phyloP scores from a whole-genome alignment of 164 flowering plant genomes.

The Kingdonia uniflora region DNA sequence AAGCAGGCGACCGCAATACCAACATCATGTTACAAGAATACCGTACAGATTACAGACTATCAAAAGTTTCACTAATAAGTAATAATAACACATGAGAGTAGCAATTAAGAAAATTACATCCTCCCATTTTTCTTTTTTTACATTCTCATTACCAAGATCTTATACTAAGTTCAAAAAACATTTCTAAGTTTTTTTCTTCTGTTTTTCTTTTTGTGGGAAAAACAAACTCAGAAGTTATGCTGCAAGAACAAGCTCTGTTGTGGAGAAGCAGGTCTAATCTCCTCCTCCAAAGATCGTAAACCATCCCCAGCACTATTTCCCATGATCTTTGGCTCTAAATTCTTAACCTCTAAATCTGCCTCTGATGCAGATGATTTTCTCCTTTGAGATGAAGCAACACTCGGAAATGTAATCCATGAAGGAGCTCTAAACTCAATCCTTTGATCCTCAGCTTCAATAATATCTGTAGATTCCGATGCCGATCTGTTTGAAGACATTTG shows the following conservation, averaged over 20 bases:
- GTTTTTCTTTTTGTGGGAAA: too few relatives aligned
- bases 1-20: too few relatives aligned
- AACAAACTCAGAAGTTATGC: conserved; percentile 53
- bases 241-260: conserved; percentile 72
- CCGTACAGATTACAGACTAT: too few relatives aligned
- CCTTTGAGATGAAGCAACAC: conserved; percentile 87
- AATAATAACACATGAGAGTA: too few relatives aligned
- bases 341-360: conserved; percentile 52
- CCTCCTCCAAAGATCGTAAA: conserved; percentile 75
- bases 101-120: conserved; percentile 8
- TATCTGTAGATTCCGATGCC: conserved; percentile 44
- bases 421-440: conserved; percentile 83
- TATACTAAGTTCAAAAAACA: too few relatives aligned
- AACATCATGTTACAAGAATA: too few relatives aligned
- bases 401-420: conserved; percentile 96
- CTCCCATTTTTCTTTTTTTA: conserved; percentile 1
- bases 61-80: too few relatives aligned
- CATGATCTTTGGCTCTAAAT: conserved; percentile 25
- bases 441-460: conserved; percentile 55
- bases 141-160: too few relatives aligned
- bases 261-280: conserved; percentile 93
- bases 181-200: too few relatives aligned
- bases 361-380: conserved; percentile 86
- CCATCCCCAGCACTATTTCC: conserved; percentile 41
- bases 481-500: conserved; percentile 67